phyloP scores from a whole-genome alignment of 805 yeast species.

The Martiniozyma abietophila region DNA sequence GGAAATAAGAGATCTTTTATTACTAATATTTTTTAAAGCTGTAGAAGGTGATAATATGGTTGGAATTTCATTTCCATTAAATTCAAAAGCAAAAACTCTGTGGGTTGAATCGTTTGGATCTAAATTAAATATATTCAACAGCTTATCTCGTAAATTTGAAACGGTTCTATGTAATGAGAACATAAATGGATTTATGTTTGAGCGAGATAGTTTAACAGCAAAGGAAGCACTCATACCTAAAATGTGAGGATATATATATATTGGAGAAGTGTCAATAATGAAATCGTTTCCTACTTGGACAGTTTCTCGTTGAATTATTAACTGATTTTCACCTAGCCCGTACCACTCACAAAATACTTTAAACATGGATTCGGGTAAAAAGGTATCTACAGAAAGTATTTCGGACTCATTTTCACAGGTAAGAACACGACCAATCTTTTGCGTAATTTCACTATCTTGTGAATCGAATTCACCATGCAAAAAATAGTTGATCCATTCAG shows the following conservation, averaged over 20 bases:
- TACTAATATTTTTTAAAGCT: conserved; percentile 12
- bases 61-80: conserved; percentile 10
- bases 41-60: conserved; percentile 15
- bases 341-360: conserved; percentile 42
- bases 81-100: conserved; percentile 22
- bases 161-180: conserved; percentile 27
- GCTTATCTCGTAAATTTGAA: conserved; percentile 19
- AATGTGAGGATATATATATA: conserved; percentile 22
- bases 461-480: conserved; percentile 25
- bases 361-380: conserved; percentile 37
- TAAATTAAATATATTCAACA: conserved; percentile 17
- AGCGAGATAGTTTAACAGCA: conserved; percentile 2
- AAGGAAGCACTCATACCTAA: conserved; percentile 13
- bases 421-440: conserved; percentile 38
- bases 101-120: conserved; percentile 7
- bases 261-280: conserved; percentile 20
- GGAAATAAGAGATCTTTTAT: conserved; percentile 15
- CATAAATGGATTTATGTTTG: conserved; percentile 16
- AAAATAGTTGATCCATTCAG: conserved; percentile 34
- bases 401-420: conserved; percentile 35
- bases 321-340: conserved; percentile 34
- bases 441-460: conserved; percentile 21
- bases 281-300: conserved; percentile 21
- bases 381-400: conserved; percentile 22
- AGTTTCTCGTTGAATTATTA: conserved; percentile 29